Base-by-base conservation (phyloP, 208 protist species). In the Crithidia brevicula region DNA sequence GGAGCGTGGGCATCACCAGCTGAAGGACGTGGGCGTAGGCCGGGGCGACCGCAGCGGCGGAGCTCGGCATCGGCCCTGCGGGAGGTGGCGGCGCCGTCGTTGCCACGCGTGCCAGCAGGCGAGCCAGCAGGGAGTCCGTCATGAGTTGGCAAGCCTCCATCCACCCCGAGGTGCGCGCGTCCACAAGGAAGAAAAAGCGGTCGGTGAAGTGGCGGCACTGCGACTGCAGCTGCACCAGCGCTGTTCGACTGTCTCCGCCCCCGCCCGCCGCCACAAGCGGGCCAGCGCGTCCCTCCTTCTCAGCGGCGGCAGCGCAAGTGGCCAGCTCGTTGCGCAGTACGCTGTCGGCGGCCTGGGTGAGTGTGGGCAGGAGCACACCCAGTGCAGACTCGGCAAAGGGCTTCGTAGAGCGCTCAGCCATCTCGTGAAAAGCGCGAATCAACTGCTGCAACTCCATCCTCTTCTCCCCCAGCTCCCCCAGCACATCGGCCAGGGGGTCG, bases 371-470 rank as follows among this genome's bases (percentile, higher is more conserved):
- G 30, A 89, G 74, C 34, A 82, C 42, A 10, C 72, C 65, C 34
- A 65, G 30, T 2, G 67, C 65, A 18, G 85, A 87, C 42, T 74
- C 63, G 16, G 82, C 72, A 52, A 91, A 91, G n/a, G 85, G 75
- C 22, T 45, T 45, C 27, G 79, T 70, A n/a, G 71, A 67, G 18
- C 52, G 25, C 46, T 85, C 73, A 28, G 66, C 63, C 38, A 85
- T 74, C 11, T 33, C 61, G 11, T 75, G 77, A 38, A 85, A 72
- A n/a, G 52, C 47, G 30, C 57, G 51, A 10, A 81, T 63, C 15
- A 81, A 30, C 36, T 73, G 72, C 59, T 69, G 69, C 31, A 91
- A 63, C 67, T 85, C 61, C 47, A 72, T 45, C 6, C 70, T 79
- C 46, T 80, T 70, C 11, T 30, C 58, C 50, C 57, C 22, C 10